A percentile compares a stretch with the other conserved stretches of the same genome.
These are phyloP conservation scores for Coleophoma eucalyptorum DNA, from an alignment of 2,329 filamentous ascomycete genomes.

Conservation along the genomic window DNA sequence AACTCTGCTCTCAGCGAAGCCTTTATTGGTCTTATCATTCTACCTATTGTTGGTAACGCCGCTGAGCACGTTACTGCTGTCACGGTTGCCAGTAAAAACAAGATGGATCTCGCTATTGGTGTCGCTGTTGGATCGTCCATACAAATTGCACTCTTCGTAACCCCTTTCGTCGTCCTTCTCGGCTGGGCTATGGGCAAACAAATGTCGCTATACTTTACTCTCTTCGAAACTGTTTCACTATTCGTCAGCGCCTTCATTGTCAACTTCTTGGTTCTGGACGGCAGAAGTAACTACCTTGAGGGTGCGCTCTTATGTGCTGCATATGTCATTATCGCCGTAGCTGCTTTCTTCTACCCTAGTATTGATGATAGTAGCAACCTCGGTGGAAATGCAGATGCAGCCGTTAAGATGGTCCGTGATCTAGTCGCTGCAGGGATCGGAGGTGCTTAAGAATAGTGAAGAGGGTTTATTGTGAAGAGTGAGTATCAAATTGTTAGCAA, in stretches of 20 bases:
- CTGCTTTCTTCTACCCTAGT: conserved; percentile 63
- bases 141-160: conserved; percentile 68
- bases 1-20: conserved; percentile 54
- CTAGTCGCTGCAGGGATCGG: background rate
- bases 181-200: conserved; percentile 66
- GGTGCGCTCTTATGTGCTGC: conserved; percentile 65
- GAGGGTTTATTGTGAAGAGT: no score
- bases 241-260: conserved; percentile 83
- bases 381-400: conserved; percentile 24
- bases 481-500: no score
- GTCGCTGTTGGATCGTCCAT: conserved; percentile 69
- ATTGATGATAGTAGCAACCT: conserved; percentile 40
- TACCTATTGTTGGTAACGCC: conserved; percentile 71
- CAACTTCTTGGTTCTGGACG: conserved; percentile 83
- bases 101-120: conserved; percentile 72
- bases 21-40: conserved; percentile 68
- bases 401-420: conserved; percentile 16
- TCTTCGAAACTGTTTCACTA: conserved; percentile 84
- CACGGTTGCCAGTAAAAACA: conserved; percentile 68
- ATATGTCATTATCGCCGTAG: conserved; percentile 64
- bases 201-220: conserved; percentile 82
- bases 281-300: conserved; percentile 83
- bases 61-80: conserved; percentile 71
- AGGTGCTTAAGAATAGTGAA: no score
- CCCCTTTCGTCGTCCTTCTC: conserved; percentile 65